These are phyloP conservation scores for Trametes villosa DNA, from an alignment of 768 basidiomycete species.

Conservation along the genomic window DNA sequence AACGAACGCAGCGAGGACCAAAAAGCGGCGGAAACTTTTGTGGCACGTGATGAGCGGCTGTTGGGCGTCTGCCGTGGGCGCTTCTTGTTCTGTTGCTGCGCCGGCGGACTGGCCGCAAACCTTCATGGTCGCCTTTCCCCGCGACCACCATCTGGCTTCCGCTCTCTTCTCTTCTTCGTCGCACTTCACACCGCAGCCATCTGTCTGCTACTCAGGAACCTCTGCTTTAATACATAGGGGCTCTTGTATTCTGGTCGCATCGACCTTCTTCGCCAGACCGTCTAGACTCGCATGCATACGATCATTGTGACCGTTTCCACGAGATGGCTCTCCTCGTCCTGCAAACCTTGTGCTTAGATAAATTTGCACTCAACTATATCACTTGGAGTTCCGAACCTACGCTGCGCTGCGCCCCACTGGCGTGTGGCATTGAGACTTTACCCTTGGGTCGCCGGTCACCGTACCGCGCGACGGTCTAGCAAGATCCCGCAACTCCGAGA, in stretches of 20 bases:
- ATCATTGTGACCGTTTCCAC: neutral
- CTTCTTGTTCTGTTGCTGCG: too few species aligned
- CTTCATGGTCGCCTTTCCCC: too few species aligned
- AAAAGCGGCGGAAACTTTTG: slow-evolving; percentile 25
- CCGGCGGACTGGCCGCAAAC: too few species aligned
- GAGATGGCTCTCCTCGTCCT: neutral
- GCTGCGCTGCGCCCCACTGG: neutral
- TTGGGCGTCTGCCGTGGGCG: neutral
- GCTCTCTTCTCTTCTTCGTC: too few species aligned
- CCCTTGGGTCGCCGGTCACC: neutral
- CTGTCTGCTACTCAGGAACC: too few species aligned
- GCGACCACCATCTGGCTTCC: too few species aligned
- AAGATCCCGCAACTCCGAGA: neutral
- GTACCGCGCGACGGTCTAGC: neutral
- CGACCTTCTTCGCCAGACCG: too few species aligned
- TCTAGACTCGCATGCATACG: too few species aligned
- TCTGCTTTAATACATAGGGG: too few species aligned
- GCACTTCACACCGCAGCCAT: too few species aligned
- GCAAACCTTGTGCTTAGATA: neutral
- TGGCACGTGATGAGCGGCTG: slow-evolving; percentile 13
- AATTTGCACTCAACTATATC: neutral
- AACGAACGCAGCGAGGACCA: slow-evolving; percentile 1
- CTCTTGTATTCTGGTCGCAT: too few species aligned
- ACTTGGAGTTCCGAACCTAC: neutral
- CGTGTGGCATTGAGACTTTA: too few species aligned